These are phyloP conservation scores for Incumbomyces delicatus DNA, from an alignment of 2,329 filamentous ascomycete species.

Conservation along the genomic window DNA sequence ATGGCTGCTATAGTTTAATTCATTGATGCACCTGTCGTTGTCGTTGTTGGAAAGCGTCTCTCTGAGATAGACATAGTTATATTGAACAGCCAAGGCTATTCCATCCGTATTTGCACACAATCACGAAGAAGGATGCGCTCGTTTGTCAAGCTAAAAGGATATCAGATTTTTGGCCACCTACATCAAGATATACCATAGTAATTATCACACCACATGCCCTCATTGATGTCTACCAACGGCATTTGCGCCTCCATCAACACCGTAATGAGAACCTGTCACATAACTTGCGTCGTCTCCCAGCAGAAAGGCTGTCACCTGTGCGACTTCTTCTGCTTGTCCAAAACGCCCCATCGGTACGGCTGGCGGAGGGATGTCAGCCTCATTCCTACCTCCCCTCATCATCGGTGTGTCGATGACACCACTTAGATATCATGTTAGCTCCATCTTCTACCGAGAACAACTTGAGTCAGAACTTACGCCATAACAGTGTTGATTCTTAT, in stretches of 20 bases:
- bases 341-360: constrained; percentile 13
- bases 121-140: no score
- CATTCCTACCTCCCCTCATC: background rate
- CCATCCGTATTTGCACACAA: no score
- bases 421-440: no score
- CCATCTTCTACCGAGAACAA: no score
- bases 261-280: constrained; percentile 36
- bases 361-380: background rate
- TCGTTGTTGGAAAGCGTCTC: no score
- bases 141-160: no score
- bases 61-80: no score
- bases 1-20: no score
- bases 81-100: no score
- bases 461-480: background rate
- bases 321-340: constrained; percentile 27
- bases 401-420: background rate
- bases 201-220: background rate
- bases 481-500: constrained; percentile 4
- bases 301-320: constrained; percentile 36
- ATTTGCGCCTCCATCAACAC: constrained; percentile 38
- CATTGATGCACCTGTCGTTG: no score
- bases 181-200: no score
- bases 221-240: constrained; percentile 7
- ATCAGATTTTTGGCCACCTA: no score
- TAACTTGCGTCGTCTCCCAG: constrained; percentile 36